Conservation (phyloP, 495 filamentous ascomycete species). For the Penicillium coffeae region DNA sequence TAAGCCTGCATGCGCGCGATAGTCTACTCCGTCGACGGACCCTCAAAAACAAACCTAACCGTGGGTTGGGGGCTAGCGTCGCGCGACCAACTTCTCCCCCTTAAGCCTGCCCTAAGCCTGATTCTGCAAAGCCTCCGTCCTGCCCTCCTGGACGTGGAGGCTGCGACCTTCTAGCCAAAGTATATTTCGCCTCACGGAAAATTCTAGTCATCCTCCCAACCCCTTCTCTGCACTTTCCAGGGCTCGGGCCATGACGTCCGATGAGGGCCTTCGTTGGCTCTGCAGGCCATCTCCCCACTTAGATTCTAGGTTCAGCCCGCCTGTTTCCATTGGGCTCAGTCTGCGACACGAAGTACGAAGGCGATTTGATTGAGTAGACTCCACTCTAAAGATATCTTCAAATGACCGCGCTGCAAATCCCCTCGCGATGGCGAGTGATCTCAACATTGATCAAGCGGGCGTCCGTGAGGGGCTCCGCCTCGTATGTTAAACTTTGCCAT, state of each 20-base stretch:
- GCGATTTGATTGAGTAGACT: background rate
- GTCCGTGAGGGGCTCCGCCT: background rate
- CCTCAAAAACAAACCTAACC: background rate
- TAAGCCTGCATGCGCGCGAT: background rate
- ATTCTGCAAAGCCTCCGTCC: constrained; percentile 27
- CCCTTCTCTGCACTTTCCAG: background rate
- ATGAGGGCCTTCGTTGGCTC: background rate
- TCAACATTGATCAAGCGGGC: background rate
- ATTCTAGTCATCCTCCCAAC: background rate
- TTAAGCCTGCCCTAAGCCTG: constrained; percentile 19
- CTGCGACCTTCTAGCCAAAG: constrained; percentile 13
- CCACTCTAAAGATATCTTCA: background rate
- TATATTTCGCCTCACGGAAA: constrained; percentile 7
- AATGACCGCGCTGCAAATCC: background rate
- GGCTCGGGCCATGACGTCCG: background rate
- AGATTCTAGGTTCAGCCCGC: constrained; percentile 9
- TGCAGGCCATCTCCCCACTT: background rate
- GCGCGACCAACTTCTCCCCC: background rate
- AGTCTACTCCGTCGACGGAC: no score
- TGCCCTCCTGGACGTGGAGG: constrained; percentile 1
- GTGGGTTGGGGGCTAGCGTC: background rate
- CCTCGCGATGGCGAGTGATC: background rate
- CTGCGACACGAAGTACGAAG: constrained; percentile 3
- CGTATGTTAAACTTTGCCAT: background rate
- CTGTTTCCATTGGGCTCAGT: constrained; percentile 15